These are phyloP conservation scores for Cardamine occulta DNA, from an alignment of 345 rosid species.

Conservation along the genomic window DNA sequence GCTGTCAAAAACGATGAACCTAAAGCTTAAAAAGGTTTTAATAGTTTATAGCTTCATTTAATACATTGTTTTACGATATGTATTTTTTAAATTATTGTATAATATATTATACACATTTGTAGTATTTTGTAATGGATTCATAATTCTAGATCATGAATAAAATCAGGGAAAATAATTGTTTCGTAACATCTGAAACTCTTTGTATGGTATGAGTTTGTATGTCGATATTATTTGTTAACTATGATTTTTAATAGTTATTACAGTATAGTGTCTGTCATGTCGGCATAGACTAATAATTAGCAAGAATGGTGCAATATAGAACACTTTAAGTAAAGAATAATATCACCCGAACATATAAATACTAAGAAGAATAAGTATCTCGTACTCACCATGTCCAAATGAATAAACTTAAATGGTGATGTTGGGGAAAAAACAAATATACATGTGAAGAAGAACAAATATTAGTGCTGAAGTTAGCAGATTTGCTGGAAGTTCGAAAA, in stretches of 20 bases:
- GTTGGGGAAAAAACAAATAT: too few species aligned
- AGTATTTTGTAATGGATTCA: conserved; percentile 30
- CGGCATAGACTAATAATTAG: neutral
- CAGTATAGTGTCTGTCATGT: neutral
- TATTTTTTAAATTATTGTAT: conserved; percentile 4
- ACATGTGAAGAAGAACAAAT: conserved; percentile 4
- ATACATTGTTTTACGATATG: conserved; percentile 16
- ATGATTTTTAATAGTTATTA: neutral
- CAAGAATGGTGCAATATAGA: too few species aligned
- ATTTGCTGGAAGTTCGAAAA: neutral
- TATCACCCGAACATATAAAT: too few species aligned
- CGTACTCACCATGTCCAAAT: too few species aligned
- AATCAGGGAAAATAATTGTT: neutral
- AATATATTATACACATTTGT: conserved; percentile 14
- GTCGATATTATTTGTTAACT: neutral
- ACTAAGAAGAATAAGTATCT: too few species aligned
- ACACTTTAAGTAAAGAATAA: too few species aligned
- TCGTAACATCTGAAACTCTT: conserved; percentile 19
- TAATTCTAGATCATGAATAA: conserved; percentile 40
- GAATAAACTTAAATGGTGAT: too few species aligned
- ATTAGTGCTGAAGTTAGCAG: conserved; percentile 2
- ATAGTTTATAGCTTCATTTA: conserved; percentile 28
- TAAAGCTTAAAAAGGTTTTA: conserved; percentile 32
- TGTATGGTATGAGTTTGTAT: conserved; percentile 19
- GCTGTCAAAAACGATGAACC: conserved; percentile 39